Conservation (phyloP, 768 basidiomycete species). For the Rubroboletus satanas region DNA sequence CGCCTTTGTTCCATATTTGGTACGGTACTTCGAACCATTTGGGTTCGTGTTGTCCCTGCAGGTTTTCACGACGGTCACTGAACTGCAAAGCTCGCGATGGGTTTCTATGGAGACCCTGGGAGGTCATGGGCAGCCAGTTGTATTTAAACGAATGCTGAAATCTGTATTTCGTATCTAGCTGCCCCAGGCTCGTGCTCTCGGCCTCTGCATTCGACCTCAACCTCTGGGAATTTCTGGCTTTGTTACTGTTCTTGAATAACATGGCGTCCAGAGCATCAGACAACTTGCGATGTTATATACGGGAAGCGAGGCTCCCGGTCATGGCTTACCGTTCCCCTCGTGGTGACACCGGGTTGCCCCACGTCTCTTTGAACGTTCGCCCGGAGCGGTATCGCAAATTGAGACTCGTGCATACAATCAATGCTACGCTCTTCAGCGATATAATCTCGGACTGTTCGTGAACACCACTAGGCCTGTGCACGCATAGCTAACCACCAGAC, state of each 20-base stretch:
- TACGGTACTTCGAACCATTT: background rate
- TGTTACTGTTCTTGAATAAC: background rate
- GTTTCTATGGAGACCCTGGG: constrained; percentile 20
- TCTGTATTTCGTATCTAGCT: background rate
- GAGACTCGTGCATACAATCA: constrained; percentile 42
- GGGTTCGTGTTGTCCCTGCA: constrained; percentile 7
- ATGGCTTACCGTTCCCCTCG: constrained; percentile 37
- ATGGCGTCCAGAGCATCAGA: constrained; percentile 36
- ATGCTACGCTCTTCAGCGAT: constrained; percentile 29
- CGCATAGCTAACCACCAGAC: constrained; percentile 5
- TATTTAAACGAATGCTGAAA: background rate
- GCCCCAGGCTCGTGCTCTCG: background rate
- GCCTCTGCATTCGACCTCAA: background rate
- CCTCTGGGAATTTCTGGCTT: background rate
- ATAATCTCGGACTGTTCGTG: constrained; percentile 39
- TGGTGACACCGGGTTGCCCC: constrained; percentile 23
- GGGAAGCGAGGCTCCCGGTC: constrained; percentile 42
- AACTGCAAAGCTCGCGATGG: background rate
- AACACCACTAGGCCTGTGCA: background rate
- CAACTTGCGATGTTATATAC: constrained; percentile 47
- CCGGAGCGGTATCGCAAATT: constrained; percentile 50
- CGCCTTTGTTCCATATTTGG: constrained; percentile 10
- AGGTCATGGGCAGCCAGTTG: background rate
- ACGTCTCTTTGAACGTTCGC: constrained; percentile 34
- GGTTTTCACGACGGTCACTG: background rate